These are phyloP conservation scores for Monosporozyma unispora DNA, from an alignment of 805 yeast species.

Conservation along the genomic window DNA sequence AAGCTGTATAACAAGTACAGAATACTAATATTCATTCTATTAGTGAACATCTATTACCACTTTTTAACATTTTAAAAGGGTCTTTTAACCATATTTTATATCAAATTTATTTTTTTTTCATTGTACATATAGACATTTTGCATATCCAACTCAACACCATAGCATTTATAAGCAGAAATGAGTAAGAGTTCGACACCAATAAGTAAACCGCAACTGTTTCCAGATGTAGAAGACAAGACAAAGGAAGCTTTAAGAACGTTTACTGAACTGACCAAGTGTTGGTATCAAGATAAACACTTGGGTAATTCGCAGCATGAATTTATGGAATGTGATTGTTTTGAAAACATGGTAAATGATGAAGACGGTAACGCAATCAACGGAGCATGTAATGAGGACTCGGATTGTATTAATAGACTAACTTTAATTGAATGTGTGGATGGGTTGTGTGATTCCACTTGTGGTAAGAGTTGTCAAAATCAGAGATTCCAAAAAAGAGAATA, in stretches of 20 bases:
- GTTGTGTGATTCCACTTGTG: constrained; percentile 51
- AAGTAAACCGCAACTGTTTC: constrained; percentile 12
- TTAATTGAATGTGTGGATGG: constrained; percentile 82
- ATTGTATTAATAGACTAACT: constrained; percentile 87
- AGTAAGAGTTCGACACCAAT: not conserved
- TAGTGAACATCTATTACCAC: not conserved
- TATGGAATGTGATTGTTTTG: constrained; percentile 86
- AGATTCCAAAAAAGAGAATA: constrained; percentile 73
- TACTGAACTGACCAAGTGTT: constrained; percentile 45
- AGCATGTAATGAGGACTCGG: constrained; percentile 81
- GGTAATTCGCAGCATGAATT: constrained; percentile 62
- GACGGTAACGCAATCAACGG: constrained; percentile 33
- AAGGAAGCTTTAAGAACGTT: constrained; percentile 60
- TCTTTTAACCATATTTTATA: not conserved
- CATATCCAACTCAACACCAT: not conserved
- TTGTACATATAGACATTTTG: not conserved
- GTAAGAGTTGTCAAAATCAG: constrained; percentile 74
- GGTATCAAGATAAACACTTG: constrained; percentile 50
- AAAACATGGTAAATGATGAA: constrained; percentile 22
- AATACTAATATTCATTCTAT: not conserved
- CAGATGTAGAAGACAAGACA: constrained; percentile 47
- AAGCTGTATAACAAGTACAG: not conserved
- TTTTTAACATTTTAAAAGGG: not conserved
- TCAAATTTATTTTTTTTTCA: not conserved
- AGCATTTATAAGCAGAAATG: not conserved